phyloP scores from a whole-genome alignment of 1,284 basidiomycete genomes.

The Pseudozyma sp. region DNA sequence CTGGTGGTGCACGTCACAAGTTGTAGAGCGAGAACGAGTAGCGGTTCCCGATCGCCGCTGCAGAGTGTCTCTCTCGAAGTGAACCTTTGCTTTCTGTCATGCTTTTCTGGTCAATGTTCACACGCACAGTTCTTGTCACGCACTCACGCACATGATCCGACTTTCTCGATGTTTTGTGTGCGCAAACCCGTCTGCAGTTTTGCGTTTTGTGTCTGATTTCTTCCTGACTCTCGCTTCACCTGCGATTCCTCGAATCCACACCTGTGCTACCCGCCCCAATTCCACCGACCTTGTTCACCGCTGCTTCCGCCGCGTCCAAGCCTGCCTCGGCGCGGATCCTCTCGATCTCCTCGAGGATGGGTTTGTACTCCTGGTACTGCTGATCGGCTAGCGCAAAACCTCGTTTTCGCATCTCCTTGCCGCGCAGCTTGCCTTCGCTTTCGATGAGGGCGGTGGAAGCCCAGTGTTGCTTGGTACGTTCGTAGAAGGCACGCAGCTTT shows the following conservation, averaged over 20 bases:
- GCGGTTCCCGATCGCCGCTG: too few species aligned
- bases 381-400: slow-evolving; percentile 70
- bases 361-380: slow-evolving; percentile 65
- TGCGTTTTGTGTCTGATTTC: not conserved
- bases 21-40: slow-evolving; percentile 13
- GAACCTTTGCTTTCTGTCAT: too few species aligned
- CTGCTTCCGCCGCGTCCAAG: slow-evolving; percentile 81
- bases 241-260: slow-evolving; percentile 49
- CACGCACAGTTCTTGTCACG: too few species aligned
- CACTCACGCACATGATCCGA: too few species aligned
- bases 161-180: too few species aligned
- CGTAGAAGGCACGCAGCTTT: slow-evolving; percentile 84
- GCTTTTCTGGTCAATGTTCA: too few species aligned
- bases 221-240: slow-evolving; percentile 9
- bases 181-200: not conserved
- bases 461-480: slow-evolving; percentile 79
- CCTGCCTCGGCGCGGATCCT: slow-evolving; percentile 86
- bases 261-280: slow-evolving; percentile 46
- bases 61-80: too few species aligned
- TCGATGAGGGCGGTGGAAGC: slow-evolving; percentile 76
- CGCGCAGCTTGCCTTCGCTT: slow-evolving; percentile 75
- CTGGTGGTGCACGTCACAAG: slow-evolving; percentile 53
- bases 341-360: slow-evolving; percentile 74
- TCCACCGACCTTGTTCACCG: slow-evolving; percentile 46
- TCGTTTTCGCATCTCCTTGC: slow-evolving; percentile 82